Evolutionary conservation across 371 early-diverging fungal species (phyloP), one percentile per base, ranked within the genome.

Genomic region (Lichtheimia hyalospora): DNA sequence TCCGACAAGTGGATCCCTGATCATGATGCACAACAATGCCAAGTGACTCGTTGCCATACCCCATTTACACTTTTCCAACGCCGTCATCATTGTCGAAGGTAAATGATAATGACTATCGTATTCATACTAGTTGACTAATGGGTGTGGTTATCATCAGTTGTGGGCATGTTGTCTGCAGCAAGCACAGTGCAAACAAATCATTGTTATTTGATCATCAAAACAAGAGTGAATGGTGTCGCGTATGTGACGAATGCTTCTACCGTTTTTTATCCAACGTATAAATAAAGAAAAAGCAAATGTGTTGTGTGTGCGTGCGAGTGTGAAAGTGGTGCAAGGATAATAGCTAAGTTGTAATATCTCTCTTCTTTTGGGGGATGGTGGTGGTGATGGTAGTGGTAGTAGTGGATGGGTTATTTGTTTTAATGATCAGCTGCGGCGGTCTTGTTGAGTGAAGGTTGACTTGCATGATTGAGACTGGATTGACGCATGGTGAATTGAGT

Each of bases 31-130:
- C 58, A 55, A 16, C 57, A 51, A 14, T 69, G 70, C 54, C 65
- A 69, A 55, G 59, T 59, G 40, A 16, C 51, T 16, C 44, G 16
- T 10, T 69, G 70, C 41, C 28, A 16, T 23, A 57, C 53, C 10
- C 57, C 49, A 16, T 69, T 69, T 40, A 49, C 34, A 41, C 53
- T 58, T 18, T 58, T 62, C 24, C 48, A 51, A 40, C 70, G 70
- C 5, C 57, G 58, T 34, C 70, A 69, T 50, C 70, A 69, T 52
- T 69, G 70, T 44, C 65, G 70, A 24, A 60, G 66, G 70, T 69
- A 69, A 44, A 28, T 42, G 40, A 46, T 24, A 2, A n/a, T 14
- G 18, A 41, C 12, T 10, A 16, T 25, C n/a, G n/a, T 7, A 8
- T 8, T 0, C 0, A 10, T 6, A 44, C 53, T 14, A 25, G 16